Base-by-base conservation (phyloP, 116 monocot species). In the Trichopus zeylanicus region DNA sequence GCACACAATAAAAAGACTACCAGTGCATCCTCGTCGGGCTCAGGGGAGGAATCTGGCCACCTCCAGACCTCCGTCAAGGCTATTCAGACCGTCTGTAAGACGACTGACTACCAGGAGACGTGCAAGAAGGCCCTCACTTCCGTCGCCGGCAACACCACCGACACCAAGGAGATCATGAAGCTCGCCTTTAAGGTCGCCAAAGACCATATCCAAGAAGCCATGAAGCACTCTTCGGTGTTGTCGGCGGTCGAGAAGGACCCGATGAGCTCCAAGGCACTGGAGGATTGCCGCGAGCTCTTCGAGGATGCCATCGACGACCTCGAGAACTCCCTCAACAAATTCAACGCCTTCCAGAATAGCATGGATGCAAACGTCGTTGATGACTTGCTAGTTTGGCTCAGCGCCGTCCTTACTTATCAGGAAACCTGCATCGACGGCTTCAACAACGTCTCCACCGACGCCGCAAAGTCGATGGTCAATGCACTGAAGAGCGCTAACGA, bases 351-450 rank as follows among this genome's bases (percentile, higher is more conserved):
- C 31, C 58, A 79, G 25, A 39, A 67, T 27, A 18, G 55, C 35
- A 55, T 63, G 38, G 26, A 78, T 48, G 51, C 73, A 6, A 56
- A 73, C 57, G 48, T 65, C 48, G 55, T 78, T 24, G 72, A 72
- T 11, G 81, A 92, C 52, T 58, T 92, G 55, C 70, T 37, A 64
- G 62, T 75, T 8, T 92, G 83, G 84, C 72, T 92, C 55, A 74
- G 75, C 63, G 78, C 84, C 19, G 75, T 78, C 18, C 42, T 74
- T 29, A 87, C 83, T 27, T 87, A 78, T 54, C 69, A 92, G 65
- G 80, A 83, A 42, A 81, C 73, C 16, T 92, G 92, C 78, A 60
- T 92, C 7, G 92, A 92, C 3, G 84, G 75, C 31, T 87, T 92
- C 62, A 70, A 73, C 39, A 70, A 78, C 55, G 46, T 77, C 5